Conservation (phyloP, 495 filamentous ascomycete species). For the Talaromyces proteolyticus region DNA sequence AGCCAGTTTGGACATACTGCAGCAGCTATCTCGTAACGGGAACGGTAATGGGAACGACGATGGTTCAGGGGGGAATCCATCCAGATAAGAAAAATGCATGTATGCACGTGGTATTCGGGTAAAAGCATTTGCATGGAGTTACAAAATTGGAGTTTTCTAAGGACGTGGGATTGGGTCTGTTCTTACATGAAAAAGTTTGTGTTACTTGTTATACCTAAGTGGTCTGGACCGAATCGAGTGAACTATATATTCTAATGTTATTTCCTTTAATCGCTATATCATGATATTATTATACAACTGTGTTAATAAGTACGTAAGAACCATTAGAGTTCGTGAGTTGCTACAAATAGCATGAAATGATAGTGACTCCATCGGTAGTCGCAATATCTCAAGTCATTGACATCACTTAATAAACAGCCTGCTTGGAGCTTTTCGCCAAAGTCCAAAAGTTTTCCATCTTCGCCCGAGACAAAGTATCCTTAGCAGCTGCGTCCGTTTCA, state of each 20-base stretch:
- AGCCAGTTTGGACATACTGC: slow-evolving; percentile 41
- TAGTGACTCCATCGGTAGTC: too few relatives aligned
- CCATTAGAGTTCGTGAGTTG: too few relatives aligned
- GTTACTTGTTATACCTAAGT: too few relatives aligned
- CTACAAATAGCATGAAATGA: too few relatives aligned
- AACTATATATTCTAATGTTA: too few relatives aligned
- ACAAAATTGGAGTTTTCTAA: neutral
- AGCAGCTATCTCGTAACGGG: slow-evolving; percentile 17
- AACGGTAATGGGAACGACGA: too few relatives aligned
- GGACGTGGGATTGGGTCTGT: neutral
- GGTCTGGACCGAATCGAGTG: too few relatives aligned
- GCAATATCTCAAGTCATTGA: too few relatives aligned
- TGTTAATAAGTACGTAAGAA: too few relatives aligned
- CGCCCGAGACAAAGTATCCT: slow-evolving; percentile 66
- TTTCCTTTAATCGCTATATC: too few relatives aligned
- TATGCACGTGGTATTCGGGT: neutral
- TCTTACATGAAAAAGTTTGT: too few relatives aligned
- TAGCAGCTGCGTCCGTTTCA: slow-evolving; percentile 83
- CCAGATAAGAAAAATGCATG: neutral
- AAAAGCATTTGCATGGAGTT: slow-evolving; percentile 5
- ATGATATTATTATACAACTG: too few relatives aligned
- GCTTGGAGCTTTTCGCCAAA: slow-evolving; percentile 69
- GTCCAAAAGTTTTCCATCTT: slow-evolving; percentile 98
- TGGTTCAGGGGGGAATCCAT: neutral
- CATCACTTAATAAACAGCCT: slow-evolving; percentile 5